These are phyloP conservation scores for Trametes maxima DNA, from an alignment of 768 basidiomycete species.

Conservation along the genomic window DNA sequence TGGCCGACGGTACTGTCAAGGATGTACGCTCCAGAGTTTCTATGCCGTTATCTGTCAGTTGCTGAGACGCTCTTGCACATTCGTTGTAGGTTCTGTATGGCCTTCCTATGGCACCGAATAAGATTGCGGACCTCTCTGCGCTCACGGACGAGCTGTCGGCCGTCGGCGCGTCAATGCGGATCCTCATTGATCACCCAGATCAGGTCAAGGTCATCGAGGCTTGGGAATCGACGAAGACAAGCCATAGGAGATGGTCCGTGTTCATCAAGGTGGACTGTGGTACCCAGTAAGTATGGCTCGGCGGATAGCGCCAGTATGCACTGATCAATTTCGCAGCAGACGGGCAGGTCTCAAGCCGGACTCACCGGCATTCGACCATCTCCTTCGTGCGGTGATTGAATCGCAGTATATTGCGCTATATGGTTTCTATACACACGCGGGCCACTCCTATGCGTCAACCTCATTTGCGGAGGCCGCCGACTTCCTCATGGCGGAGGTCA, in stretches of 20 bases:
- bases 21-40: conserved; percentile 55
- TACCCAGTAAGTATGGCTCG: conserved; percentile 55
- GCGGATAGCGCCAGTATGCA: conserved; percentile 6
- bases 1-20: conserved; percentile 71
- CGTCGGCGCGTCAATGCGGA: conserved; percentile 60
- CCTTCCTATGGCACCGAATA: conserved; percentile 69
- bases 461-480: conserved; percentile 63
- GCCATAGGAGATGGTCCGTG: conserved; percentile 61
- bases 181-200: conserved; percentile 76
- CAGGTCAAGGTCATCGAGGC: conserved; percentile 68
- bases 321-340: conserved; percentile 40
- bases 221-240: conserved; percentile 49
- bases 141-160: conserved; percentile 57
- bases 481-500: conserved; percentile 70
- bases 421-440: conserved; percentile 84
- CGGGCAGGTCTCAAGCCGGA: conserved; percentile 69
- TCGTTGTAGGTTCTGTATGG: conserved; percentile 73
- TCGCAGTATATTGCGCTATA: conserved; percentile 64
- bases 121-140: conserved; percentile 66
- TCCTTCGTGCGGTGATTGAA: conserved; percentile 54
- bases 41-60: not conserved
- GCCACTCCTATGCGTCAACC: conserved; percentile 76
- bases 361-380: conserved; percentile 54
- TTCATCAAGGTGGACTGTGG: conserved; percentile 85
- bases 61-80: not conserved